These are phyloP conservation scores for Ampelomyces quisqualis DNA, from an alignment of 2,329 filamentous ascomycete species.

Conservation along the genomic window DNA sequence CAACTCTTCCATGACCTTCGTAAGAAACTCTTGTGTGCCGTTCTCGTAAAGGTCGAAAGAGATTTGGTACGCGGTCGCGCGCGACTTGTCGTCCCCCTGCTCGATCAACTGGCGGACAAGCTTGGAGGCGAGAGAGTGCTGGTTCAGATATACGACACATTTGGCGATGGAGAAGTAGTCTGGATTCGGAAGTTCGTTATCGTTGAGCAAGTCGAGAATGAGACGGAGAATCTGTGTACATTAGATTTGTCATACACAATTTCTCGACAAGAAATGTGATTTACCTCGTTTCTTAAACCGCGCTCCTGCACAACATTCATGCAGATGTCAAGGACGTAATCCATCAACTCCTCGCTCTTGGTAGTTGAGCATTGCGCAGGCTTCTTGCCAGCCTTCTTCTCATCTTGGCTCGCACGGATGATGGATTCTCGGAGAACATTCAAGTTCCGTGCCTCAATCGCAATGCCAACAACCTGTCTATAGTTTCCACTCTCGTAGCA, in stretches of 20 bases:
- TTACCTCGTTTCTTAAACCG: conserved; percentile 70
- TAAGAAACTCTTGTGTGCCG: conserved; percentile 93
- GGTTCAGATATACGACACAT: conserved; percentile 93
- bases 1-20: conserved; percentile 81
- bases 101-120: conserved; percentile 82
- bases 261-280: conserved; percentile 3
- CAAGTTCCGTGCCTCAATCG: conserved; percentile 89
- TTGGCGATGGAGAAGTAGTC: conserved; percentile 98
- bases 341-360: conserved; percentile 88
- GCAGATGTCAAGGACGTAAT: conserved; percentile 92
- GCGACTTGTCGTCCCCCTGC: conserved; percentile 73
- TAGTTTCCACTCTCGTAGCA: conserved; percentile 86
- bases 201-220: conserved; percentile 92
- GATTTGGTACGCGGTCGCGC: conserved; percentile 91
- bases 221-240: conserved; percentile 71
- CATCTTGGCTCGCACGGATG: conserved; percentile 82
- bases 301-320: conserved; percentile 98
- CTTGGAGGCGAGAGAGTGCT: conserved; percentile 83
- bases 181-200: conserved; percentile 85
- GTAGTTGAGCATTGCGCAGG: conserved; percentile 54
- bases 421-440: conserved; percentile 85
- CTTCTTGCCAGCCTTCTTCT: conserved; percentile 66
- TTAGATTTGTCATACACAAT: conserved; percentile 14
- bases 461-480: conserved; percentile 93
- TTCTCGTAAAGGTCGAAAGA: conserved; percentile 99